Conservation (phyloP, 768 basidiomycete species). For the Gloeophyllum trabeum region DNA sequence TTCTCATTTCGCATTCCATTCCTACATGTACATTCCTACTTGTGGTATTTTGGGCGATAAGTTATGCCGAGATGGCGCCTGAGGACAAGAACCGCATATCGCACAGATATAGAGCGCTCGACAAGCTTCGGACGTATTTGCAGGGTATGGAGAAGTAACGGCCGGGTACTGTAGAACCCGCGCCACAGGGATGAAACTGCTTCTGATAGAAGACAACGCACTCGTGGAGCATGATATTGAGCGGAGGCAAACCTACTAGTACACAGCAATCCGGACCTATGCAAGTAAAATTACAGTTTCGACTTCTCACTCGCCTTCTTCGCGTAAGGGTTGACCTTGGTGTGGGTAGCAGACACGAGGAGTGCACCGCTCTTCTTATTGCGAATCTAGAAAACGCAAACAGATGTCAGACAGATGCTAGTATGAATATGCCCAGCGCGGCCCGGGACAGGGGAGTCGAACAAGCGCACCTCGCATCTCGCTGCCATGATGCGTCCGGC, state of each 20-base stretch:
- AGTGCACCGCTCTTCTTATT: constrained; percentile 21
- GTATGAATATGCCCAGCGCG: neutral
- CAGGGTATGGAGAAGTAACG: constrained; percentile 9
- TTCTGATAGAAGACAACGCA: no score
- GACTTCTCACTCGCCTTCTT: no score
- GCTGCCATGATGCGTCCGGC: constrained; percentile 29
- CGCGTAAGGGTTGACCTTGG: constrained; percentile 8
- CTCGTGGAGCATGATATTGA: no score
- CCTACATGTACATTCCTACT: no score
- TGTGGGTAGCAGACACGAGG: constrained; percentile 33
- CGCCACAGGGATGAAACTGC: no score
- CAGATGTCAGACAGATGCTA: neutral
- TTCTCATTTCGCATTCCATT: no score
- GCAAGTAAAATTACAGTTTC: no score
- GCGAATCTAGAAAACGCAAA: constrained; percentile 25
- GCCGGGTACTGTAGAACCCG: no score
- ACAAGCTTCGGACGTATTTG: constrained; percentile 38
- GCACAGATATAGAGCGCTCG: constrained; percentile 54
- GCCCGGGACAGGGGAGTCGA: neutral
- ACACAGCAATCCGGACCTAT: no score
- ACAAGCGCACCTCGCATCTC: constrained; percentile 28
- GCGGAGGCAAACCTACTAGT: no score
- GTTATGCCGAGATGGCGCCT: constrained; percentile 60
- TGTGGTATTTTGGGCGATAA: constrained; percentile 11
- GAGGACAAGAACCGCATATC: constrained; percentile 55